phyloP scores from a whole-genome alignment of 1,139 yeast species.

The Debaryomyces sp. region DNA sequence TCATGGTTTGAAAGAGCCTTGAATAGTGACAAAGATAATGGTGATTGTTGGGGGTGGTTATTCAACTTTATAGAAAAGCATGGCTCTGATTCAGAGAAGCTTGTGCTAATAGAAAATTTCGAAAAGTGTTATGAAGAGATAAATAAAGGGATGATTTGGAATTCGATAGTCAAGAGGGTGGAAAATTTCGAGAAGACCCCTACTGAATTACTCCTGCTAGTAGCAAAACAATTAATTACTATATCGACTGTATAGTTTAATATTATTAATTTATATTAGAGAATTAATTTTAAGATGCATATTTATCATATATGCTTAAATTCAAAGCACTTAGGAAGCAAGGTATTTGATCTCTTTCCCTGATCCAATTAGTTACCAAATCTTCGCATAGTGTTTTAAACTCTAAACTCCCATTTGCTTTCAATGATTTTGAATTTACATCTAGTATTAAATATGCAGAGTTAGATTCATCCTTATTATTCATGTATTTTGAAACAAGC shows the following conservation, averaged over 20 bases:
- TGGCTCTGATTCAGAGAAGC: constrained; percentile 25
- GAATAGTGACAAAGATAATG: constrained; percentile 53
- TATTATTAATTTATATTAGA: not conserved
- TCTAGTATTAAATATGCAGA: constrained; percentile 43
- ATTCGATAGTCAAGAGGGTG: constrained; percentile 43
- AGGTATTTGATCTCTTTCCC: constrained; percentile 70
- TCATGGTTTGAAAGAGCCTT: constrained; percentile 79
- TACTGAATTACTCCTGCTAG: constrained; percentile 37
- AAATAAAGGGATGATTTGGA: constrained; percentile 63
- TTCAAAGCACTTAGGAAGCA: constrained; percentile 80
- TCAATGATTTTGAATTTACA: constrained; percentile 36
- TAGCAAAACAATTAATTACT: constrained; percentile 17
- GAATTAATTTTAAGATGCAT: constrained; percentile 12
- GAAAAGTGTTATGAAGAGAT: constrained; percentile 46
- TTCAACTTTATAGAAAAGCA: constrained; percentile 39
- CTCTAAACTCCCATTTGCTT: constrained; percentile 46
- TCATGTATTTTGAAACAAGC: constrained; percentile 58
- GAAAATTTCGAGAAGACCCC: constrained; percentile 40
- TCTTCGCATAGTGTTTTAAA: constrained; percentile 56
- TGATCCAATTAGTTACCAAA: constrained; percentile 67
- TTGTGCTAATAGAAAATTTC: constrained; percentile 24
- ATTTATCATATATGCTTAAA: constrained; percentile 58
- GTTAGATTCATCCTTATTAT: constrained; percentile 17
- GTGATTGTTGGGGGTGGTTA: constrained; percentile 81
- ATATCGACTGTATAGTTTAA: not conserved